These are phyloP conservation scores for Aaosphaeria arxii DNA, from an alignment of 2,329 filamentous ascomycete species.

Conservation along the genomic window DNA sequence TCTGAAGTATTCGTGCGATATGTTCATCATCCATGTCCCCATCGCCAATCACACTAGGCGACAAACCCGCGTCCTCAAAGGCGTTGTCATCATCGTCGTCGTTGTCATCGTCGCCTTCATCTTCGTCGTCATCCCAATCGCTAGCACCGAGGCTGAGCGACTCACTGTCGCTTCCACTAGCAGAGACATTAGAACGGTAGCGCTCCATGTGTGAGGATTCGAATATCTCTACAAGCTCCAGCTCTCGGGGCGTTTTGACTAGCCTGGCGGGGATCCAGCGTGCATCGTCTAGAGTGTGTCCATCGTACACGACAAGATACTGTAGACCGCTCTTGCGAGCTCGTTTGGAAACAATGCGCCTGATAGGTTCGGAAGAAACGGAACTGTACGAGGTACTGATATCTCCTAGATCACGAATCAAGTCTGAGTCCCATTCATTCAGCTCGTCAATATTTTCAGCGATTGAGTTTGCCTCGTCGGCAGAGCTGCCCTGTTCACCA, in stretches of 20 bases:
- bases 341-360: conserved; percentile 45
- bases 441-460: background rate
- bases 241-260: conserved; percentile 20
- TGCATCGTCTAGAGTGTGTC: conserved; percentile 45
- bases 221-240: conserved; percentile 24
- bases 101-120: conserved; percentile 27
- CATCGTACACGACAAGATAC: conserved; percentile 52
- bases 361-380: conserved; percentile 42
- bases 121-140: conserved; percentile 12
- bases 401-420: conserved; percentile 48
- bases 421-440: conserved; percentile 43
- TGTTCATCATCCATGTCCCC: conserved; percentile 57
- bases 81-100: conserved; percentile 36
- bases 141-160: conserved; percentile 3
- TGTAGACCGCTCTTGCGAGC: conserved; percentile 44
- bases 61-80: conserved; percentile 40
- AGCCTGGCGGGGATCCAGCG: conserved; percentile 45
- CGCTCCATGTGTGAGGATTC: conserved; percentile 7
- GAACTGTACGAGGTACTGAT: conserved; percentile 47
- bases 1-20: conserved; percentile 59
- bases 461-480: too few relatives aligned
- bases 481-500: conserved; percentile 8
- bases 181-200: background rate
- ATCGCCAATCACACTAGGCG: conserved; percentile 13
- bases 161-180: conserved; percentile 10